phyloP scores from a whole-genome alignment of 805 yeast species.

The Maudiozyma turicensis region DNA sequence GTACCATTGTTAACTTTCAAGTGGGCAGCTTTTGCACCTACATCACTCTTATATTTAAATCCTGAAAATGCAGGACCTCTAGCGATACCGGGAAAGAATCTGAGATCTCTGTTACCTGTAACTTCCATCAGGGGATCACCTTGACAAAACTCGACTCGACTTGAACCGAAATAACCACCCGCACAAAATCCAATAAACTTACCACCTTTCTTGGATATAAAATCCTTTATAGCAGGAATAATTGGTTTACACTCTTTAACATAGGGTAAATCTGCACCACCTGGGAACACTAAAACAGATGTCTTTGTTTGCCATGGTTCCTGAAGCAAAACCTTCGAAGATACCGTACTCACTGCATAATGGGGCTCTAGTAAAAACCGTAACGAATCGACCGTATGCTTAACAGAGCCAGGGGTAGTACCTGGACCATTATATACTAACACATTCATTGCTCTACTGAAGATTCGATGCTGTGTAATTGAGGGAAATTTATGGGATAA shows the following conservation, averaged over 20 bases:
- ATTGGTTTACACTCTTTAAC: constrained; percentile 63
- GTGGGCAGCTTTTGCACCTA: constrained; percentile 58
- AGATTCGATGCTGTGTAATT: no score
- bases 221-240: constrained; percentile 51
- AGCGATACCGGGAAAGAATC: constrained; percentile 71
- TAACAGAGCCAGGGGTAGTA: constrained; percentile 76
- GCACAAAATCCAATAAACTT: constrained; percentile 83
- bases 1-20: constrained; percentile 33
- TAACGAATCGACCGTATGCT: constrained; percentile 70
- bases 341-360: constrained; percentile 74
- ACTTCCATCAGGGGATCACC: constrained; percentile 68
- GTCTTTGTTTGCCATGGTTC: constrained; percentile 91
- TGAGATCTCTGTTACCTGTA: constrained; percentile 73
- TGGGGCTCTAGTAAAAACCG: constrained; percentile 69
- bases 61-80: constrained; percentile 79
- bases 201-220: constrained; percentile 73
- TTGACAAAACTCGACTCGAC: constrained; percentile 72
- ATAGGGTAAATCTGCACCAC: constrained; percentile 92
- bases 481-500: no score
- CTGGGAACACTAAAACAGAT: constrained; percentile 76
- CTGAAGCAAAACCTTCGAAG: constrained; percentile 47
- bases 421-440: constrained; percentile 71
- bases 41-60: constrained; percentile 65
- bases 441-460: constrained; percentile 48
- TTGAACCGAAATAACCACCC: constrained; percentile 81